Percentiles rank a stretch among this genome's conserved stretches.
phyloP scores from a whole-genome alignment of 345 rosid genomes.

The Heritiera littoralis region DNA sequence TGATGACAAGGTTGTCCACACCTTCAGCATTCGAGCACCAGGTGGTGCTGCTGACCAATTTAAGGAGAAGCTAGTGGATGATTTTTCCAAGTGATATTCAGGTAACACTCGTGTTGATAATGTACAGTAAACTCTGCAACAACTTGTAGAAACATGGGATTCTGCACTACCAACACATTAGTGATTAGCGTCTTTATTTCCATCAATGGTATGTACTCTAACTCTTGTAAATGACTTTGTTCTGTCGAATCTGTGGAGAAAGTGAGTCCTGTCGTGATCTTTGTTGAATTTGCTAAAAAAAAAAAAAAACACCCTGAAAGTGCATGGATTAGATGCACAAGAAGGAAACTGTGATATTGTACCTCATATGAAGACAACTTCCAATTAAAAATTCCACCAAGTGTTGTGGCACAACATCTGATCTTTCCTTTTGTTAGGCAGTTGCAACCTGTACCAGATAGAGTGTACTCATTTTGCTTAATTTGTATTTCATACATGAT shows the following conservation, averaged over 20 bases:
- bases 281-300: background rate
- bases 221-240: conserved; percentile 9
- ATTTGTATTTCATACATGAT: too few species aligned
- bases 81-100: conserved; percentile 46
- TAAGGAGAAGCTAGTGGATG: conserved; percentile 72
- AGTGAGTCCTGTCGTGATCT: background rate
- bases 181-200: background rate
- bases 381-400: background rate
- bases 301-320: background rate
- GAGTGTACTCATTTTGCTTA: background rate
- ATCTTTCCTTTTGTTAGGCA: background rate
- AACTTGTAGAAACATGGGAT: background rate
- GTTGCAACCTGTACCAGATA: background rate
- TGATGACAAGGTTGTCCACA: conserved; percentile 64
- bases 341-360: background rate
- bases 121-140: conserved; percentile 8
- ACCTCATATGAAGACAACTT: background rate
- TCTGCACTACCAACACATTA: conserved; percentile 1
- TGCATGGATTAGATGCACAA: background rate
- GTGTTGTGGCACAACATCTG: background rate
- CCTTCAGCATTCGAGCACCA: conserved; percentile 64
- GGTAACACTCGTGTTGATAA: conserved; percentile 14
- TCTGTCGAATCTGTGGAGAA: background rate
- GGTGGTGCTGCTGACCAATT: conserved; percentile 75
- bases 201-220: conserved; percentile 16